Conservation (phyloP, 306 rosid species). For the Inga oerstediana region DNA sequence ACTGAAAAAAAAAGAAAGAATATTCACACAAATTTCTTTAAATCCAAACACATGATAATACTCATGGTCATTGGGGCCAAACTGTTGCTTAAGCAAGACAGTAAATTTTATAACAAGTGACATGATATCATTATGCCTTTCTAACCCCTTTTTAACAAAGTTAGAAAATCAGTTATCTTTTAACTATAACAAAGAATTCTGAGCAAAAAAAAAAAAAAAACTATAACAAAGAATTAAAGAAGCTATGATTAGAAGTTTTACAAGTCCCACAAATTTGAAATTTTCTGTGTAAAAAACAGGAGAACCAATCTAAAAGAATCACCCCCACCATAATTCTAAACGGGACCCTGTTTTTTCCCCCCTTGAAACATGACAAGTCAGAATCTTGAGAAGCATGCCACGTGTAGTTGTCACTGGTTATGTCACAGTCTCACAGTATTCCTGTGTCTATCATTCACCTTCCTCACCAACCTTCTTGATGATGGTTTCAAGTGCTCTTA, state of each 20-base stretch:
- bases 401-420: slow-evolving; percentile 3
- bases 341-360: not conserved
- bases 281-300: too few relatives aligned
- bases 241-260: not conserved
- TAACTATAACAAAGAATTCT: not conserved
- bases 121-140: not conserved
- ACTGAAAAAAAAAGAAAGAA: too few relatives aligned
- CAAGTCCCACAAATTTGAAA: not conserved
- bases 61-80: not conserved
- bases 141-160: not conserved
- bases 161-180: not conserved
- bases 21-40: too few relatives aligned
- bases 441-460: slow-evolving; percentile 22
- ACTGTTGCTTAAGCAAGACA: not conserved
- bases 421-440: not conserved
- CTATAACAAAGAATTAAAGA: not conserved
- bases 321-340: not conserved
- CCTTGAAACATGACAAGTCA: not conserved
- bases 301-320: not conserved
- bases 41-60: not conserved
- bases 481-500: slow-evolving; percentile 8
- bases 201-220: too few relatives aligned
- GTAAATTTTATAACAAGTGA: not conserved
- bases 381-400: not conserved
- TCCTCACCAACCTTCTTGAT: slow-evolving; percentile 3